These are phyloP conservation scores for Ichthyophonus hoferi DNA, from an alignment of 208 protist species.

Conservation along the genomic window DNA sequence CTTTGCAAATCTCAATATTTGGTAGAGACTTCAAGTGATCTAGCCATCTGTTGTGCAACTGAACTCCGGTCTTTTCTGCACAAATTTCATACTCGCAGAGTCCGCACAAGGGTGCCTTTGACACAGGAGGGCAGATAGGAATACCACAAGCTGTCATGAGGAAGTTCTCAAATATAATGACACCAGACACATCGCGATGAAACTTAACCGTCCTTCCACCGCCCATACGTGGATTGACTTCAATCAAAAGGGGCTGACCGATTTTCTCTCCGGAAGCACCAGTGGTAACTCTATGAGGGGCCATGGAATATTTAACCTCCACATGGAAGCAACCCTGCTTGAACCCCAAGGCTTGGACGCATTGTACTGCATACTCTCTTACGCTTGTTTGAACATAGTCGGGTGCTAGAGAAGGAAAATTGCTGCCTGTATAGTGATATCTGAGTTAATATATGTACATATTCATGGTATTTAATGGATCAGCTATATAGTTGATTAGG, in stretches of 20 bases:
- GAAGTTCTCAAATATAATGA: slow-evolving; percentile 25
- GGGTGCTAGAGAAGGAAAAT: background rate
- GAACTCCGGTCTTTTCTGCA: background rate
- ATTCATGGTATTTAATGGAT: background rate
- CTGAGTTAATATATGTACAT: background rate
- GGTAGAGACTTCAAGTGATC: background rate
- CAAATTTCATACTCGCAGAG: slow-evolving; percentile 22
- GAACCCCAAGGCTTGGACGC: slow-evolving; percentile 3
- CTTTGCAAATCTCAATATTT: background rate
- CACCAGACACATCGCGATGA: background rate
- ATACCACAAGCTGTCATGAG: background rate
- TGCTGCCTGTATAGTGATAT: background rate
- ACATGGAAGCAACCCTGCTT: slow-evolving; percentile 24
- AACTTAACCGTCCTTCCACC: slow-evolving; percentile 3
- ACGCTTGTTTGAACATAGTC: background rate
- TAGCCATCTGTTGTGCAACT: background rate
- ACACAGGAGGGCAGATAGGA: slow-evolving; percentile 8
- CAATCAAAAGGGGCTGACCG: slow-evolving; percentile 7
- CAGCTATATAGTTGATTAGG: too few species aligned
- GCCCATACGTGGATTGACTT: slow-evolving; percentile 23
- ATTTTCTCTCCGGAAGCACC: background rate
- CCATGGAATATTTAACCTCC: slow-evolving; percentile 16
- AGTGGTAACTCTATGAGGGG: background rate
- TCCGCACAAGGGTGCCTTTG: background rate
- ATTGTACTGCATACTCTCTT: slow-evolving; percentile 9